Evolutionary conservation across 2,329 filamentous ascomycete genomes (phyloP).

Genomic region (Hymenoscyphus occultus): DNA sequence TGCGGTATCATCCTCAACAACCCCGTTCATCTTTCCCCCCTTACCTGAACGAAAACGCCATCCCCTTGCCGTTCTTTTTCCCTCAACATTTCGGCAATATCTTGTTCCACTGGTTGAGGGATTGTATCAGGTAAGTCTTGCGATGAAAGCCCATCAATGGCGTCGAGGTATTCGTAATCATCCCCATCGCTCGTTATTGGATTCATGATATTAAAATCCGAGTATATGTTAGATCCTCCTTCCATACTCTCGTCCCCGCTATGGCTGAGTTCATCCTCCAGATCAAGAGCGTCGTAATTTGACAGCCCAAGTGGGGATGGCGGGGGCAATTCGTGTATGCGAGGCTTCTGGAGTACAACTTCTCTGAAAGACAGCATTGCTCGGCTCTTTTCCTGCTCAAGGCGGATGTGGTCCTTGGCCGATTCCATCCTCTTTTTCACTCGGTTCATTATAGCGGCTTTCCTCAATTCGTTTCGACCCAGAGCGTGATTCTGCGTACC

Average conservation of each 20-base stretch:
- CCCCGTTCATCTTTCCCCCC: conserved; percentile 30
- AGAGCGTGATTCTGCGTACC: conserved; percentile 45
- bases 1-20: conserved; percentile 19
- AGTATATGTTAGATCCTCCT: conserved; percentile 28
- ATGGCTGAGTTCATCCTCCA: conserved; percentile 32
- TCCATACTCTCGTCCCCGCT: conserved; percentile 22
- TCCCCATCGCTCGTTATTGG: conserved; percentile 29
- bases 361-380: conserved; percentile 29
- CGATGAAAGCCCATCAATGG: conserved; percentile 34
- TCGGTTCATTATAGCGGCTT: conserved; percentile 64
- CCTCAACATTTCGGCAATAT: conserved; percentile 33
- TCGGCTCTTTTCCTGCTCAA: conserved; percentile 27
- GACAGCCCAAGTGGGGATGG: conserved; percentile 37
- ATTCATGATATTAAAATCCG: conserved; percentile 37
- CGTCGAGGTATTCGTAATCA: conserved; percentile 36
- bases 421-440: conserved; percentile 47
- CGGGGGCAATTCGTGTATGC: conserved; percentile 29
- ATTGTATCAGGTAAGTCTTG: conserved; percentile 31
- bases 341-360: conserved; percentile 29
- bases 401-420: conserved; percentile 27
- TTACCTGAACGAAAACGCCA: conserved; percentile 28
- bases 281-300: conserved; percentile 37
- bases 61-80: conserved; percentile 31
- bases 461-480: conserved; percentile 52
- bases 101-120: conserved; percentile 29